These are phyloP conservation scores for Apiotrichum sp. DNA, from an alignment of 1,284 basidiomycete species.

Conservation along the genomic window DNA sequence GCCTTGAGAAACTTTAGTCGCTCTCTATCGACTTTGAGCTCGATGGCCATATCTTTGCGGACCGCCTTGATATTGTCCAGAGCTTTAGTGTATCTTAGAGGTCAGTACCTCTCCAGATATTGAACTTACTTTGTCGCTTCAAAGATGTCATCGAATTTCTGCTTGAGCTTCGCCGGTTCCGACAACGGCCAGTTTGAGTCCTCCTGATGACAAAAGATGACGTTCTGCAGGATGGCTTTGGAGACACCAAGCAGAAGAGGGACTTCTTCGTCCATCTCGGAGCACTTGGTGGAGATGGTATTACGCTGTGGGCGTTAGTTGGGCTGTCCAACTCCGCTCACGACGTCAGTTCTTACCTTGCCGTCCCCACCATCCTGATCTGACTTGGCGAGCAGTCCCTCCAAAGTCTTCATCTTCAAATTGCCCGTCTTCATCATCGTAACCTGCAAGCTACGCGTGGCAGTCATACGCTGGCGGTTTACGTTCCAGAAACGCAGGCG, in stretches of 20 bases:
- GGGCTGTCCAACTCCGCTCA: slow-evolving; percentile 1
- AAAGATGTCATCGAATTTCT: slow-evolving; percentile 99
- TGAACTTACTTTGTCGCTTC: slow-evolving; percentile 79
- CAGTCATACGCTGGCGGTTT: slow-evolving; percentile 83
- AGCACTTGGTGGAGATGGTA: slow-evolving; percentile 89
- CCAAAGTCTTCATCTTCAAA: slow-evolving; percentile 95
- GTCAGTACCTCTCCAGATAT: background rate
- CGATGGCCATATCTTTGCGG: slow-evolving; percentile 80
- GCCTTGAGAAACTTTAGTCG: slow-evolving; percentile 70
- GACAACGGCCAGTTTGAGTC: slow-evolving; percentile 97
- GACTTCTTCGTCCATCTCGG: slow-evolving; percentile 92
- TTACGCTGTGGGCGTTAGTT: slow-evolving; percentile 55
- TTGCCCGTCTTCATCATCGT: slow-evolving; percentile 81
- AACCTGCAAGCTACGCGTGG: slow-evolving; percentile 85
- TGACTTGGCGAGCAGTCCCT: slow-evolving; percentile 75
- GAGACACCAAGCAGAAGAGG: slow-evolving; percentile 90
- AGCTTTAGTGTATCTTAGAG: slow-evolving; percentile 86
- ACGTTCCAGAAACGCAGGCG: slow-evolving; percentile 88
- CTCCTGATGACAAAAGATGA: slow-evolving; percentile 99
- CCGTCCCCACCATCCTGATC: slow-evolving; percentile 63
- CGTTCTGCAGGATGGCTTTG: slow-evolving; percentile 93
- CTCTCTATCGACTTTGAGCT: slow-evolving; percentile 90
- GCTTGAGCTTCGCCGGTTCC: slow-evolving; percentile 86
- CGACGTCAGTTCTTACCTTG: slow-evolving; percentile 54
- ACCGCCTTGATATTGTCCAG: slow-evolving; percentile 85